These are phyloP conservation scores for Sanghuangporus baumii DNA, from an alignment of 1,284 basidiomycete species.

Conservation along the genomic window DNA sequence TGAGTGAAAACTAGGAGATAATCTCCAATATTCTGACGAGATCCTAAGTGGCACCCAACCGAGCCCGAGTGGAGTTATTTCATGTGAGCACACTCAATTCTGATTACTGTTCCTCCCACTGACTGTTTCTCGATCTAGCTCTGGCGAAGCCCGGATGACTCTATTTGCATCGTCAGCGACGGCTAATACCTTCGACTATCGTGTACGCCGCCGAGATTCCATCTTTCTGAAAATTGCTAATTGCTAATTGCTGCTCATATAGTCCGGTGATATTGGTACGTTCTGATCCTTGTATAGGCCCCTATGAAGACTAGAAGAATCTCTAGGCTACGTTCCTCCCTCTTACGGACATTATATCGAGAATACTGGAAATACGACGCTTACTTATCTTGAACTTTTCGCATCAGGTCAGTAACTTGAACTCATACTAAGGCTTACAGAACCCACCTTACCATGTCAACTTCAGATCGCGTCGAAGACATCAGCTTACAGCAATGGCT, in stretches of 20 bases:
- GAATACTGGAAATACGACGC: conserved; percentile 57
- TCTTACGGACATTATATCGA: conserved; percentile 58
- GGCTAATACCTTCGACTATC: conserved; percentile 41
- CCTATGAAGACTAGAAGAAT: conserved; percentile 6
- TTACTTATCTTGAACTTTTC: conserved; percentile 60
- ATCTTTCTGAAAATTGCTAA: neutral
- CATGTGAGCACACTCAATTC: conserved; percentile 22
- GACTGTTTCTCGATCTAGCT: conserved; percentile 25
- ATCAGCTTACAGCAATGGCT: conserved; percentile 67
- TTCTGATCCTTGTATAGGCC: neutral
- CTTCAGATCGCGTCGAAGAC: conserved; percentile 51
- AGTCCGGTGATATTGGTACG: conserved; percentile 56
- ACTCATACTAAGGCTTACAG: too few species aligned
- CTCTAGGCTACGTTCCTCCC: conserved; percentile 20
- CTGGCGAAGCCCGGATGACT: conserved; percentile 42
- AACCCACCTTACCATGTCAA: neutral
- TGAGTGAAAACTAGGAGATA: conserved; percentile 25
- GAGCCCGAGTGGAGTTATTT: conserved; percentile 35
- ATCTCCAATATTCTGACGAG: neutral
- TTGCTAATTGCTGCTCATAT: neutral
- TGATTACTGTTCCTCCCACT: conserved; percentile 7
- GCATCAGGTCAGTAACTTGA: conserved; percentile 36
- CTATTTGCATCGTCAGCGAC: conserved; percentile 32
- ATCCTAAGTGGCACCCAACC: conserved; percentile 44
- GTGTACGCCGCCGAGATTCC: conserved; percentile 23